Conservation (phyloP, 2,329 filamentous ascomycete species). For the Colletotrichum sp. region DNA sequence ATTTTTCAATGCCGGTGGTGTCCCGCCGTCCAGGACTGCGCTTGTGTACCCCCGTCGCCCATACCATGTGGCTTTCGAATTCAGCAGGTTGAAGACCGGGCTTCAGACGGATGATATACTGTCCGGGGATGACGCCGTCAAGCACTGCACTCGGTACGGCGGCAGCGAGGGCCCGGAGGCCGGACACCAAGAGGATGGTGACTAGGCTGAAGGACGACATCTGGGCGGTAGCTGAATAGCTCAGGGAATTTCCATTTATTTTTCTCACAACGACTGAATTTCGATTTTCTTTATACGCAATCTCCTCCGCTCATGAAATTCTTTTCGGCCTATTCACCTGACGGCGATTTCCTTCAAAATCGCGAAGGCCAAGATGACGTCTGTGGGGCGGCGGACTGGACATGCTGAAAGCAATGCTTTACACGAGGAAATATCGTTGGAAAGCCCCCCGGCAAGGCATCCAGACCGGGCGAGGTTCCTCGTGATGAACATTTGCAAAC, state of each 20-base stretch:
- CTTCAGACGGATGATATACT: conserved; percentile 7
- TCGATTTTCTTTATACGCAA: neutral
- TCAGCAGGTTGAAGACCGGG: conserved; percentile 31
- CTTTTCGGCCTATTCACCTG: neutral
- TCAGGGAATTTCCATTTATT: neutral
- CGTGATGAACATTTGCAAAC: neutral
- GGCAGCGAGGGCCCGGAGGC: neutral
- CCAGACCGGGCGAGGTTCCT: neutral
- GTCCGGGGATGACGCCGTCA: neutral
- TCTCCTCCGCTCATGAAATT: neutral
- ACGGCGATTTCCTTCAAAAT: neutral
- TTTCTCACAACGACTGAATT: neutral
- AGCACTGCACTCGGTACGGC: neutral
- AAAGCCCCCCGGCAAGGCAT: neutral
- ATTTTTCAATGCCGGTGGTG: conserved; percentile 42
- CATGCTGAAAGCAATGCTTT: neutral
- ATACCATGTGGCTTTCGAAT: conserved; percentile 37
- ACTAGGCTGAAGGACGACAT: neutral
- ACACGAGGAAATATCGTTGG: neutral
- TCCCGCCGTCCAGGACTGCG: conserved; percentile 38
- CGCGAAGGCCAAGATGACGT: neutral
- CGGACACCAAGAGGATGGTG: neutral
- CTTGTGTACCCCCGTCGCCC: conserved; percentile 37
- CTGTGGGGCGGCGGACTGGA: neutral
- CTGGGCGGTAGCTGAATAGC: neutral